These are phyloP conservation scores for Aspergillus ibericus DNA, from an alignment of 2,329 filamentous ascomycete genomes.

Conservation along the genomic window DNA sequence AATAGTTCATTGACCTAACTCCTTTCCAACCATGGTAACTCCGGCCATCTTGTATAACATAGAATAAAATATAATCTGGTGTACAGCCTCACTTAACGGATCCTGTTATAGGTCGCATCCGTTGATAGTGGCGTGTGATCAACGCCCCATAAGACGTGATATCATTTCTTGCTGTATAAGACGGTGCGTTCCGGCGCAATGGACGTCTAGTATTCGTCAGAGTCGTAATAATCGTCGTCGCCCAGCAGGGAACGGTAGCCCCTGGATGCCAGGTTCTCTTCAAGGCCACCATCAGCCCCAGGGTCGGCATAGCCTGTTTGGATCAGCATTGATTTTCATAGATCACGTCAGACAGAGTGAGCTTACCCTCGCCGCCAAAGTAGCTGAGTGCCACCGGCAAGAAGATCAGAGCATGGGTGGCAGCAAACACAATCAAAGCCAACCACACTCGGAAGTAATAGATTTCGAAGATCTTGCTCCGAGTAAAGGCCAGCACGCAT, in stretches of 20 bases:
- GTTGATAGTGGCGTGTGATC: not conserved
- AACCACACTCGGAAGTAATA: slow-evolving; percentile 99
- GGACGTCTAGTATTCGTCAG: slow-evolving; percentile 58
- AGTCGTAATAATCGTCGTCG: slow-evolving; percentile 73
- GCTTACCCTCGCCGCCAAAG: slow-evolving; percentile 72
- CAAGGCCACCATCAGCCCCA: slow-evolving; percentile 81
- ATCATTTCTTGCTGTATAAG: not conserved
- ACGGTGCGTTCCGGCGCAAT: slow-evolving; percentile 1
- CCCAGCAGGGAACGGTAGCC: slow-evolving; percentile 75
- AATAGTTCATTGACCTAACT: not conserved
- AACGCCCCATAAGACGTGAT: not conserved
- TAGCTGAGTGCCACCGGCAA: slow-evolving; percentile 86
- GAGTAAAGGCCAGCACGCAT: slow-evolving; percentile 86
- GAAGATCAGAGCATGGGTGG: slow-evolving; percentile 84
- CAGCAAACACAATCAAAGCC: slow-evolving; percentile 84
- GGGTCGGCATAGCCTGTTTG: slow-evolving; percentile 74
- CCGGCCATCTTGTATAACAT: slow-evolving; percentile 1
- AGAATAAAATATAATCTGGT: not conserved
- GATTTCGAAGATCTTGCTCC: slow-evolving; percentile 98
- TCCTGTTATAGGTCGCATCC: not conserved
- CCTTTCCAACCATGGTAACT: not conserved
- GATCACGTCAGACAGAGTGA: not conserved
- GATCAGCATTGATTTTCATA: slow-evolving; percentile 15
- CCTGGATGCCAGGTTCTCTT: slow-evolving; percentile 80
- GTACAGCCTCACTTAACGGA: not conserved